Conservation (phyloP, 1,284 basidiomycete genomes). For the Cryptococcus maquisensis region DNA sequence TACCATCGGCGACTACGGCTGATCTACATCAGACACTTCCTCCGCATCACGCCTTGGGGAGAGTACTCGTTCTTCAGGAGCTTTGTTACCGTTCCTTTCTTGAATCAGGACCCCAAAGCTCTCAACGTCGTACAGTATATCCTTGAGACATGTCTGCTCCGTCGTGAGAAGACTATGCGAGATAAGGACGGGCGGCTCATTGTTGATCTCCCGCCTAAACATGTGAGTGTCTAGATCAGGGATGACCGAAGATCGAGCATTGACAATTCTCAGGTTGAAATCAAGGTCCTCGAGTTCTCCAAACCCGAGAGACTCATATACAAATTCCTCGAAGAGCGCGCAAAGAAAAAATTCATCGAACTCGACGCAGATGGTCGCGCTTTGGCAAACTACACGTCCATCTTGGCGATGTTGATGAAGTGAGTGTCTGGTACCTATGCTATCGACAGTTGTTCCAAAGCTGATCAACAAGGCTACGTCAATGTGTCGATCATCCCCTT, state of each 20-base stretch:
- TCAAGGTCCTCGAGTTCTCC: slow-evolving; percentile 72
- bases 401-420: slow-evolving; percentile 88
- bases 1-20: slow-evolving; percentile 1
- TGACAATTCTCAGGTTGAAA: slow-evolving; percentile 51
- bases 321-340: slow-evolving; percentile 50
- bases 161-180: slow-evolving; percentile 92
- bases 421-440: slow-evolving; percentile 42
- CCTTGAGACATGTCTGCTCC: slow-evolving; percentile 77
- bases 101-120: slow-evolving; percentile 79
- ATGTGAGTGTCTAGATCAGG: slow-evolving; percentile 5
- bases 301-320: slow-evolving; percentile 74
- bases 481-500: slow-evolving; percentile 78
- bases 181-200: slow-evolving; percentile 84
- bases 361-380: slow-evolving; percentile 70
- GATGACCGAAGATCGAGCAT: slow-evolving; percentile 44
- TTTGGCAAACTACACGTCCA: slow-evolving; percentile 81
- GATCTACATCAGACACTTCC: slow-evolving; percentile 63
- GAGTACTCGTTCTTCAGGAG: slow-evolving; percentile 60
- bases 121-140: slow-evolving; percentile 91
- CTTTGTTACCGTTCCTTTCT: slow-evolving; percentile 84
- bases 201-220: slow-evolving; percentile 84
- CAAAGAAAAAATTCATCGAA: slow-evolving; percentile 59
- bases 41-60: slow-evolving; percentile 87
- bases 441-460: not conserved
- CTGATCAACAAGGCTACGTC: slow-evolving; percentile 60